Base-by-base conservation (phyloP, 345 rosid genomes). In the Turnera subulata region DNA sequence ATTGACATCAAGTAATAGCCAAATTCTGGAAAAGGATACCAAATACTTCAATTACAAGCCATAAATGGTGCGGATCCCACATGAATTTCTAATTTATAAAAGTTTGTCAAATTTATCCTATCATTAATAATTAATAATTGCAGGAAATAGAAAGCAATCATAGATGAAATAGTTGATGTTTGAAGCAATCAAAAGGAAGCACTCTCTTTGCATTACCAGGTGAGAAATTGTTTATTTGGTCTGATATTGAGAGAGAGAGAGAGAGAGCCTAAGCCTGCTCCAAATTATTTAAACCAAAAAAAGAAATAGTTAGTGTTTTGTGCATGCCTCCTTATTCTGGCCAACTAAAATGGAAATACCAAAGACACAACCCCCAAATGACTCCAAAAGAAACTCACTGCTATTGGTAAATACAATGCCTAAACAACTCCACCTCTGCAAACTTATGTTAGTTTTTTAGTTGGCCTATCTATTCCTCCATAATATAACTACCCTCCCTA, bases 391-490 rank as follows among this genome's bases (percentile, higher is more conserved):
- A 14, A 16, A 5, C 11, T 46, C 25, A 60, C 1, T 16, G 22
- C 7, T 0, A 23, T 58, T 51, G 64, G 58, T 37, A 45, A 18
- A 58, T 51, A 51, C 70, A 42, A 66, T 32, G 53, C 8, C 52
- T 32, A 54, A 54, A 67, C 57, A 20, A 16, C 71, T 54, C 61
- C 50, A 59, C 13, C 6, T 35, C 53, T 19, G 5, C 4, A 5
- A 19, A 6, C 5, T 20, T 50, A n/a, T 23, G 18, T 20, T 65
- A 8, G 53, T 16, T 58, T 66, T 58, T 21, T 60, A 26, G 65
- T 60, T 67, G 55, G 50, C 61, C 61, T 53, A 46, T 60, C 71
- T 37, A 16, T 47, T 59, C 43, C 23, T 24, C 39, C 33, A n/a
- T 17, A 45, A 57, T 12, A 32, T 65, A 66, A 58, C 47, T 52